Evolutionary conservation across 345 rosid species (phyloP).

Genomic region (Turnera subulata): DNA sequence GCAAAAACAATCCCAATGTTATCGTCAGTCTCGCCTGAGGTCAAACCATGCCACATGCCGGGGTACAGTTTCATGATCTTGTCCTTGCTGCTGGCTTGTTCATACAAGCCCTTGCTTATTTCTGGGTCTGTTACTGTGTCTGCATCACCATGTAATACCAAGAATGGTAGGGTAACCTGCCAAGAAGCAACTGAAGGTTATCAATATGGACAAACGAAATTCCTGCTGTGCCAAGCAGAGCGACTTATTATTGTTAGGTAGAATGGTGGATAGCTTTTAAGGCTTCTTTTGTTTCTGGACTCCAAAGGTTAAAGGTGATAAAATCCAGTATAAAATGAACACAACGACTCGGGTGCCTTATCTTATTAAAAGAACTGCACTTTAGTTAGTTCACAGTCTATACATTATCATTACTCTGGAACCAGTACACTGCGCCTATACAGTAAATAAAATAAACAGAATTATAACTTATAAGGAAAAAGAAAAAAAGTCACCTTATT

Average conservation of each 20-base stretch:
- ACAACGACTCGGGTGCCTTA: too few relatives aligned
- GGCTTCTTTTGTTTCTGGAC: too few relatives aligned
- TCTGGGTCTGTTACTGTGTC: constrained; percentile 94
- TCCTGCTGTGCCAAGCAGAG: too few relatives aligned
- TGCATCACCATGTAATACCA: constrained; percentile 90
- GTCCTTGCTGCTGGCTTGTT: constrained; percentile 63
- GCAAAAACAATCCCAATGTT: constrained; percentile 67
- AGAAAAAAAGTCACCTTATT: constrained; percentile 37
- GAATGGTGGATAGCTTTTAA: too few relatives aligned
- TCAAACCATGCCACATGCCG: constrained; percentile 94
- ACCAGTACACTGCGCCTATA: too few relatives aligned
- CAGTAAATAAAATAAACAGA: too few relatives aligned
- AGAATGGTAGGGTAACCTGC: constrained; percentile 77
- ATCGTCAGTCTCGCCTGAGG: constrained; percentile 77
- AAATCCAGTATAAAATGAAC: too few relatives aligned
- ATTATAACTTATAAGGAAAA: background rate
- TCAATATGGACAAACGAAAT: background rate
- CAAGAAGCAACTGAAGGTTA: background rate
- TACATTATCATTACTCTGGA: too few relatives aligned
- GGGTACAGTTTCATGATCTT: constrained; percentile 79
- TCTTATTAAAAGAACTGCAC: too few relatives aligned
- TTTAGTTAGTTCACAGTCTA: too few relatives aligned
- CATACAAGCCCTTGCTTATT: constrained; percentile 82
- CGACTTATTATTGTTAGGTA: too few relatives aligned
- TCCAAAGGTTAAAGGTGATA: background rate